These are phyloP conservation scores for Sporisorium iseilematis-ciliati DNA, from an alignment of 1,284 basidiomycete genomes.

Conservation along the genomic window DNA sequence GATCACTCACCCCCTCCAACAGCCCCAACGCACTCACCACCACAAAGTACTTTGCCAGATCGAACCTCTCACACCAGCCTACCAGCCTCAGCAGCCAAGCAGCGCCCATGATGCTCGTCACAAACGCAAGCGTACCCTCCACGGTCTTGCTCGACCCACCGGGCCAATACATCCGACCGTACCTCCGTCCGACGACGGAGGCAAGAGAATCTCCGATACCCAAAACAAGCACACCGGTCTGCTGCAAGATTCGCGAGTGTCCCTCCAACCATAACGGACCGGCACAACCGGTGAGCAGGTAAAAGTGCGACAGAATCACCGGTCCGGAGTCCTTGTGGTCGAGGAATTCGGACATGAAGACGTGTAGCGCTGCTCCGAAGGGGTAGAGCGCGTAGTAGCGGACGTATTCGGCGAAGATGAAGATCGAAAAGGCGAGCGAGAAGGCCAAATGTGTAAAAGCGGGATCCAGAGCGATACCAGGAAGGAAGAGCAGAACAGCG, in stretches of 20 bases:
- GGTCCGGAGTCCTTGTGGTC: conserved; percentile 96
- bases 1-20: conserved; percentile 65
- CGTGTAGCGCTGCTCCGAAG: conserved; percentile 89
- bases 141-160: conserved; percentile 84
- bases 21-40: conserved; percentile 52
- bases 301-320: conserved; percentile 96
- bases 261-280: conserved; percentile 92
- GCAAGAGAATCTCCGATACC: conserved; percentile 95
- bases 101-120: conserved; percentile 77
- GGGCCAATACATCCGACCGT: conserved; percentile 86
- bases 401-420: conserved; percentile 67
- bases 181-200: conserved; percentile 87
- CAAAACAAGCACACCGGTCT: conserved; percentile 89
- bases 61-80: conserved; percentile 71
- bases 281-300: conserved; percentile 93
- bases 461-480: conserved; percentile 91
- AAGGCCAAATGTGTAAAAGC: conserved; percentile 95
- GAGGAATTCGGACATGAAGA: conserved; percentile 94
- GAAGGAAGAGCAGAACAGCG: conserved; percentile 94
- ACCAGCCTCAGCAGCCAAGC: conserved; percentile 80
- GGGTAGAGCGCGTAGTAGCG: conserved; percentile 98
- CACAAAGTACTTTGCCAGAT: conserved; percentile 39
- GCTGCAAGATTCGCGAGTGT: conserved; percentile 71
- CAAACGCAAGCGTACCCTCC: conserved; percentile 89
- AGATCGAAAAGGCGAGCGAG: conserved; percentile 74